phyloP scores from a whole-genome alignment of 2,329 filamentous ascomycete species.

The Diaporthe eres region DNA sequence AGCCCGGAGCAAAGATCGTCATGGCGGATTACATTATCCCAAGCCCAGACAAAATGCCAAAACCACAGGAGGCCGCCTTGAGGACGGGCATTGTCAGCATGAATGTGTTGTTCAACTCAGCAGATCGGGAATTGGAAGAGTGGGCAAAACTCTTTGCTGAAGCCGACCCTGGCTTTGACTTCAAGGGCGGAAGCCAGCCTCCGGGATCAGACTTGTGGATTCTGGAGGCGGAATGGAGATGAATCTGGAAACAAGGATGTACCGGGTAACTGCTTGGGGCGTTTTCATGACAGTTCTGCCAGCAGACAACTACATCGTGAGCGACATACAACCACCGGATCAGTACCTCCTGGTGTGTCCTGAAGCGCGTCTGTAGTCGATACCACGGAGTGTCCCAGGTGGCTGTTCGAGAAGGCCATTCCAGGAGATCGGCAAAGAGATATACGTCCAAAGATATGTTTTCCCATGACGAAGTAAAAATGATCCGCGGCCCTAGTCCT shows the following conservation, averaged over 20 bases:
- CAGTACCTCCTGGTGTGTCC: too few species aligned
- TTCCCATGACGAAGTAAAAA: too few species aligned
- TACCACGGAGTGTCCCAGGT: too few species aligned
- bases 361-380: too few species aligned
- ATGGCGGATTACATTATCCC: slow-evolving; percentile 48
- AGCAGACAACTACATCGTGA: too few species aligned
- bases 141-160: slow-evolving; percentile 18
- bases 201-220: slow-evolving; percentile 18
- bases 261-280: neutral
- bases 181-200: slow-evolving; percentile 21
- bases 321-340: too few species aligned
- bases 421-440: too few species aligned
- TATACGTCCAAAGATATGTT: too few species aligned
- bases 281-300: neutral
- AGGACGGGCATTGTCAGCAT: slow-evolving; percentile 12
- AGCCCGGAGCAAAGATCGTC: slow-evolving; percentile 46
- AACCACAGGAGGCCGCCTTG: neutral
- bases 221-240: slow-evolving; percentile 15
- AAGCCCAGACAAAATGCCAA: slow-evolving; percentile 41
- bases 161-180: slow-evolving; percentile 4
- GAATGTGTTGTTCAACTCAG: slow-evolving; percentile 29
- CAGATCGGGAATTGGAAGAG: slow-evolving; percentile 25
- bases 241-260: neutral
- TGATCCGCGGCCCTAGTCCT: too few species aligned
- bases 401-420: too few species aligned